Evolutionary conservation across 345 rosid species (phyloP).

Genomic region (Camelina neglecta): DNA sequence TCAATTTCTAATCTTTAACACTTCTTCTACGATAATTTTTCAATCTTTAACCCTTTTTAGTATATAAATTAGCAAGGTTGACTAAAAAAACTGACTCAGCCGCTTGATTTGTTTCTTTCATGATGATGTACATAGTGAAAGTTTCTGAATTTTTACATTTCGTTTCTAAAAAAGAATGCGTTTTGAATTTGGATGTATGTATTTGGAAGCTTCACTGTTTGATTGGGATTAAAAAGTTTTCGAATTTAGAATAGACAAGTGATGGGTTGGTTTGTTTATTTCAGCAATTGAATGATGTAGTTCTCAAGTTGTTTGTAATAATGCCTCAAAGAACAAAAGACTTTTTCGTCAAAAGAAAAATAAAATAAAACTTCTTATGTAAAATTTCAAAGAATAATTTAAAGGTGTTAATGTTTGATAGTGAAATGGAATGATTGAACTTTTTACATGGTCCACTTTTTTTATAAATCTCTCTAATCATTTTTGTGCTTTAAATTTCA

Average conservation of each 20-base stretch:
- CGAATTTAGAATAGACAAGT: neutral
- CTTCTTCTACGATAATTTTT: too few relatives aligned
- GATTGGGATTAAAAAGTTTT: neutral
- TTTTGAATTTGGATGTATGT: neutral
- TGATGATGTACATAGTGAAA: neutral
- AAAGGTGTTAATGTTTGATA: constrained; percentile 22
- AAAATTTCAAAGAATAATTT: neutral
- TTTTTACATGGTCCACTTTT: constrained; percentile 34
- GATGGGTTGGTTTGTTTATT: neutral
- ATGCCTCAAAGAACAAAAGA: constrained; percentile 19
- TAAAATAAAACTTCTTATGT: neutral
- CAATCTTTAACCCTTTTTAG: neutral
- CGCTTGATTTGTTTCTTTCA: neutral
- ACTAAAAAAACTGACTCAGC: neutral
- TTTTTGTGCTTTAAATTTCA: constrained; percentile 30
- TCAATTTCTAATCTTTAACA: neutral
- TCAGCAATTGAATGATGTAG: constrained; percentile 20
- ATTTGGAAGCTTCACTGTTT: constrained; percentile 10
- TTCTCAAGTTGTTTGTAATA: constrained; percentile 34
- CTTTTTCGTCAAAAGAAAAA: neutral
- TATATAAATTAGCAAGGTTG: neutral
- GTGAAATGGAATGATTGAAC: constrained; percentile 37
- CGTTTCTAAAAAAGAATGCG: neutral
- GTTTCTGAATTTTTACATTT: neutral
- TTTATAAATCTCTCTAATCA: constrained; percentile 18